Percentiles rank a stretch among this genome's conserved stretches.
These are phyloP conservation scores for Fusarium musae DNA, from an alignment of 2,329 filamentous ascomycete genomes.

Conservation along the genomic window DNA sequence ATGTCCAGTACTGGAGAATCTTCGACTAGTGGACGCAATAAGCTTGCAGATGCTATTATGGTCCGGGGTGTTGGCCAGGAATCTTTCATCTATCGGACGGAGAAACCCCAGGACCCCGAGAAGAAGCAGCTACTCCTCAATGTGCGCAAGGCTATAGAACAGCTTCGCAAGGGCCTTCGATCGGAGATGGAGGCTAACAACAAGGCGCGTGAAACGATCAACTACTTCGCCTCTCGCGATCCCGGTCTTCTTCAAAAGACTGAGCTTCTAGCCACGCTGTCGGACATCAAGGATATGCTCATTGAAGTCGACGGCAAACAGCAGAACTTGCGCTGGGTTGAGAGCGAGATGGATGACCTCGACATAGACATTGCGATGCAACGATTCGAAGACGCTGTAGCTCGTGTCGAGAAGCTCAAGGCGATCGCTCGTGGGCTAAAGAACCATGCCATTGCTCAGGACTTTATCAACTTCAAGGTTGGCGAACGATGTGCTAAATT, in stretches of 20 bases:
- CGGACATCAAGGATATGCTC: conserved; percentile 84
- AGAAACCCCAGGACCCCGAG: conserved; percentile 80
- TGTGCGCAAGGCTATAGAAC: conserved; percentile 91
- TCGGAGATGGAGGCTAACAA: conserved; percentile 89
- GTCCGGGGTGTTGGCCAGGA: conserved; percentile 86
- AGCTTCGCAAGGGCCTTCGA: conserved; percentile 85
- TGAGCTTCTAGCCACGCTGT: conserved; percentile 81
- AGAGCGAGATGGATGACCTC: conserved; percentile 92
- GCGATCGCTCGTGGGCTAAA: conserved; percentile 82
- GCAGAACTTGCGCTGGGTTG: conserved; percentile 95
- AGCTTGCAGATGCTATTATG: conserved; percentile 87
- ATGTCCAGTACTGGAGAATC: conserved; percentile 75
- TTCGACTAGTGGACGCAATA: conserved; percentile 62
- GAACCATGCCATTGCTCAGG: conserved; percentile 86
- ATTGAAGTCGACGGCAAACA: conserved; percentile 98
- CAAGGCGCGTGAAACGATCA: conserved; percentile 84
- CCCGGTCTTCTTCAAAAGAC: conserved; percentile 81
- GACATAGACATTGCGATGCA: conserved; percentile 97
- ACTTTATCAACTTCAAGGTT: conserved; percentile 91
- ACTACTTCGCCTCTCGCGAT: conserved; percentile 84
- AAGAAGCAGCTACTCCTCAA: conserved; percentile 86
- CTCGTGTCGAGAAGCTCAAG: conserved; percentile 85
- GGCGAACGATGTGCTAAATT: conserved; percentile 85
- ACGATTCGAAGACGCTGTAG: conserved; percentile 85
- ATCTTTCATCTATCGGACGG: conserved; percentile 93